These are phyloP conservation scores for Marsdenia floribunda DNA, from an alignment of 257 asterid genomes.

Conservation along the genomic window DNA sequence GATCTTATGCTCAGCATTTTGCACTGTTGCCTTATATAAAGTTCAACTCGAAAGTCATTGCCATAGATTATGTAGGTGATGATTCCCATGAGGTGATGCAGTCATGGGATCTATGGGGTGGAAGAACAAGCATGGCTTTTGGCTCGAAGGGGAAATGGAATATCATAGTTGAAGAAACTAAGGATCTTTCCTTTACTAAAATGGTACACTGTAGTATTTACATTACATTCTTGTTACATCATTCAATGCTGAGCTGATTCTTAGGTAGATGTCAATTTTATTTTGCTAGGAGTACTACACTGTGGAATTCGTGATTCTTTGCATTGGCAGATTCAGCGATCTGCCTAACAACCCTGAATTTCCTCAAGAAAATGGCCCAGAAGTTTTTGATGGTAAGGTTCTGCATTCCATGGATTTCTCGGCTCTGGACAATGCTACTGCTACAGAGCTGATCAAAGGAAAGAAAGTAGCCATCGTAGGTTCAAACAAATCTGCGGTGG, in stretches of 20 bases:
- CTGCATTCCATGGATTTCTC: slow-evolving; percentile 60
- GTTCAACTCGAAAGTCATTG: slow-evolving; percentile 34
- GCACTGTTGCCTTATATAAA: slow-evolving; percentile 28
- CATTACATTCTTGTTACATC: too few relatives aligned
- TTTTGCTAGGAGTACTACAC: slow-evolving; percentile 38
- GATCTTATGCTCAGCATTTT: slow-evolving; percentile 45
- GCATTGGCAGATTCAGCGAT: slow-evolving; percentile 64
- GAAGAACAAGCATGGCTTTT: slow-evolving; percentile 45
- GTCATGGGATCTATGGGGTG: slow-evolving; percentile 53
- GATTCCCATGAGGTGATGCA: slow-evolving; percentile 30
- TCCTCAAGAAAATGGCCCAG: slow-evolving; percentile 40
- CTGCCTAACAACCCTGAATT: slow-evolving; percentile 51
- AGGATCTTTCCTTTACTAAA: neutral
- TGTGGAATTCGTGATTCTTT: slow-evolving; percentile 47
- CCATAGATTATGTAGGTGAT: slow-evolving; percentile 43
- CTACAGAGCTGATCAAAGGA: slow-evolving; percentile 48
- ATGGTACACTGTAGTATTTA: too few relatives aligned
- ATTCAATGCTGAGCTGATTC: too few relatives aligned
- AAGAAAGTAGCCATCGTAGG: slow-evolving; percentile 46
- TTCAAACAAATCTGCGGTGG: slow-evolving; percentile 53
- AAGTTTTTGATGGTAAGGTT: slow-evolving; percentile 51
- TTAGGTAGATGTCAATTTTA: too few relatives aligned
- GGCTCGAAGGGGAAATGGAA: slow-evolving; percentile 65
- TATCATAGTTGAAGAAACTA: slow-evolving; percentile 27
- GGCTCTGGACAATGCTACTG: slow-evolving; percentile 41